phyloP scores from a whole-genome alignment of 1,139 yeast genomes.

The Diutina neorugosa region DNA sequence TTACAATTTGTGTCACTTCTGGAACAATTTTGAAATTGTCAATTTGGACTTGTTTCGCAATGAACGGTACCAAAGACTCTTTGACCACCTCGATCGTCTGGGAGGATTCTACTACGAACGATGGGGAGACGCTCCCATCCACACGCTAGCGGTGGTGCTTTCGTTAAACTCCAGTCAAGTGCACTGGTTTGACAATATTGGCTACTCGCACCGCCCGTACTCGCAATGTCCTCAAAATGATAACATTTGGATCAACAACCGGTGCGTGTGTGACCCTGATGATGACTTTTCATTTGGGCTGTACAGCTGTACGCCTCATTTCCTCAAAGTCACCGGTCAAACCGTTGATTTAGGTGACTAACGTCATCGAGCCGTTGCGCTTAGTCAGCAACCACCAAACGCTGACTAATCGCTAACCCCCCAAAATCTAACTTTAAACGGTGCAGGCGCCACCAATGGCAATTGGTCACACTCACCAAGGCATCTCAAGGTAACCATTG shows the following conservation, averaged over 20 bases:
- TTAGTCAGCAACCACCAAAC: neutral
- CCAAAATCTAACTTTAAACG: too few relatives aligned
- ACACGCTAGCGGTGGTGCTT: constrained; percentile 70
- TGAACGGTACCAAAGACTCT: constrained; percentile 53
- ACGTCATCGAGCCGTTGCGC: neutral
- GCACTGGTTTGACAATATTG: constrained; percentile 74
- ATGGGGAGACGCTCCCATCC: constrained; percentile 96
- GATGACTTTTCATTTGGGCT: constrained; percentile 17
- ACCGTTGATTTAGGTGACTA: neutral
- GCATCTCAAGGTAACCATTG: too few relatives aligned
- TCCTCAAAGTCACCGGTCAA: constrained; percentile 7
- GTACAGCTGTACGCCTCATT: constrained; percentile 22
- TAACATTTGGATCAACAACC: constrained; percentile 9
- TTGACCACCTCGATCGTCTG: constrained; percentile 55
- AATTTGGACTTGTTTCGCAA: constrained; percentile 67
- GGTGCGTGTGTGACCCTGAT: constrained; percentile 22
- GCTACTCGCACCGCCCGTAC: constrained; percentile 65
- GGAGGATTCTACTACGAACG: constrained; percentile 92
- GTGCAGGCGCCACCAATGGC: too few relatives aligned
- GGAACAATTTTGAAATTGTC: constrained; percentile 89
- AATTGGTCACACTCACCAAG: too few relatives aligned
- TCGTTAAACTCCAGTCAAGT: constrained; percentile 52
- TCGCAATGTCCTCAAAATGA: constrained; percentile 37
- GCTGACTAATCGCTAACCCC: neutral
- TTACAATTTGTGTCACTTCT: constrained; percentile 78